These are phyloP conservation scores for Solanum hybrid DNA, from an alignment of 305 asterid genomes.

Conservation along the genomic window DNA sequence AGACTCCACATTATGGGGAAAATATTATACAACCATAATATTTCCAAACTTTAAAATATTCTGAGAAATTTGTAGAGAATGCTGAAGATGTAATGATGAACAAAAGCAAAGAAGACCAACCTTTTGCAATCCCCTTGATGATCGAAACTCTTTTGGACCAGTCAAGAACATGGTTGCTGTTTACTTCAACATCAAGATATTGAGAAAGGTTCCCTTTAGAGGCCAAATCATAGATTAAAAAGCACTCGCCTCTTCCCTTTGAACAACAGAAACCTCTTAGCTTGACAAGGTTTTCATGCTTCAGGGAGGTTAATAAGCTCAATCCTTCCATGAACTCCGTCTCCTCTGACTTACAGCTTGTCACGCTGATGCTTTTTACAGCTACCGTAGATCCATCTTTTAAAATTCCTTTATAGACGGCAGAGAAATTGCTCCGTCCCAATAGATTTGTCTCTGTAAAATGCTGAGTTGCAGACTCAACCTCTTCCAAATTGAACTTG, in stretches of 20 bases:
- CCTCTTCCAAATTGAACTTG: conserved; percentile 72
- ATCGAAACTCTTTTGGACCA: conserved; percentile 76
- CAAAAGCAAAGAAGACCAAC: conserved; percentile 25
- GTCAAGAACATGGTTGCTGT: conserved; percentile 33
- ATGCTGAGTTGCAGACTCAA: conserved; percentile 90
- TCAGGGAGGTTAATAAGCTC: conserved; percentile 55
- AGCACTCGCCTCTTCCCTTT: conserved; percentile 78
- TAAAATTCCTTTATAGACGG: conserved; percentile 62
- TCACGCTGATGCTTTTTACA: conserved; percentile 60
- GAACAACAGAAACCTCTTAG: conserved; percentile 85
- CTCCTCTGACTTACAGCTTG: conserved; percentile 71
- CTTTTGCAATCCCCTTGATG: conserved; percentile 85
- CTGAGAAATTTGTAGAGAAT: neutral
- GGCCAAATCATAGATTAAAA: conserved; percentile 70
- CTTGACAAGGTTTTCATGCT: conserved; percentile 63
- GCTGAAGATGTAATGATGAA: neutral
- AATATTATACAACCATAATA: neutral
- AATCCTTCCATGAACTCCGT: conserved; percentile 69
- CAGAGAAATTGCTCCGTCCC: conserved; percentile 77
- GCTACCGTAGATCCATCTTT: conserved; percentile 76
- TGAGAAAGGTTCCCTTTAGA: conserved; percentile 51
- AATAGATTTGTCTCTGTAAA: conserved; percentile 63
- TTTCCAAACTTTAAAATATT: neutral
- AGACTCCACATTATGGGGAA: neutral
- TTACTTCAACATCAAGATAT: conserved; percentile 51